phyloP scores from a whole-genome alignment of 768 basidiomycete species.

The Russula griseocarnosa region DNA sequence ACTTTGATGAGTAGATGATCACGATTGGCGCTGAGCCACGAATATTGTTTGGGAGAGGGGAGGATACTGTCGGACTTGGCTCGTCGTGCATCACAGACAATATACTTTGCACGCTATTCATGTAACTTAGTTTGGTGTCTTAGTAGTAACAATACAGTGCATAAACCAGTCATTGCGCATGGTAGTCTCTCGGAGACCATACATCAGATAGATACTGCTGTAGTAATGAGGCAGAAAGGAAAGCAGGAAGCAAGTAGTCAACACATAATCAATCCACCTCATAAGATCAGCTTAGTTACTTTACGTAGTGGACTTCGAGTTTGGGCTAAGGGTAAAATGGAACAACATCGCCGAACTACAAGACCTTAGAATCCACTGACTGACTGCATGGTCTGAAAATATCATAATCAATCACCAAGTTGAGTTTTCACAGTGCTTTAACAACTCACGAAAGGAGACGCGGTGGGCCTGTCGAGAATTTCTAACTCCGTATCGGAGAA shows the following conservation, averaged over 20 bases:
- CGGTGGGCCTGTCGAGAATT: constrained; percentile 86
- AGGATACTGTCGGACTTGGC: neutral
- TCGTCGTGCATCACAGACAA: neutral
- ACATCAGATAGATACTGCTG: too few relatives aligned
- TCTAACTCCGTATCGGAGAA: constrained; percentile 75
- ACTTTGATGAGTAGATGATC: neutral
- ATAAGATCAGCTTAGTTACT: neutral
- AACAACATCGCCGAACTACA: neutral
- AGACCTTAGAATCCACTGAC: constrained; percentile 21
- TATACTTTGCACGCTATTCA: neutral
- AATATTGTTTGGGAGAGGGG: neutral
- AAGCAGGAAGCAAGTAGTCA: too few relatives aligned
- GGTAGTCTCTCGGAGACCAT: neutral
- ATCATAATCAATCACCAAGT: neutral
- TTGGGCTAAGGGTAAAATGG: neutral
- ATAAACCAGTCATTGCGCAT: neutral
- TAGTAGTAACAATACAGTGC: neutral
- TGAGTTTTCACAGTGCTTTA: neutral
- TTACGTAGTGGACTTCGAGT: neutral
- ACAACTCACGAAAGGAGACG: constrained; percentile 74
- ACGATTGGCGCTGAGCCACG: constrained; percentile 3
- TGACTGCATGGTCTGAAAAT: constrained; percentile 25
- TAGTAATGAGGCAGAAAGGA: too few relatives aligned
- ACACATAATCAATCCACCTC: too few relatives aligned
- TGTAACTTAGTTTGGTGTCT: constrained; percentile 4